phyloP scores from a whole-genome alignment of 768 basidiomycete species.

The Trametes cingulata region DNA sequence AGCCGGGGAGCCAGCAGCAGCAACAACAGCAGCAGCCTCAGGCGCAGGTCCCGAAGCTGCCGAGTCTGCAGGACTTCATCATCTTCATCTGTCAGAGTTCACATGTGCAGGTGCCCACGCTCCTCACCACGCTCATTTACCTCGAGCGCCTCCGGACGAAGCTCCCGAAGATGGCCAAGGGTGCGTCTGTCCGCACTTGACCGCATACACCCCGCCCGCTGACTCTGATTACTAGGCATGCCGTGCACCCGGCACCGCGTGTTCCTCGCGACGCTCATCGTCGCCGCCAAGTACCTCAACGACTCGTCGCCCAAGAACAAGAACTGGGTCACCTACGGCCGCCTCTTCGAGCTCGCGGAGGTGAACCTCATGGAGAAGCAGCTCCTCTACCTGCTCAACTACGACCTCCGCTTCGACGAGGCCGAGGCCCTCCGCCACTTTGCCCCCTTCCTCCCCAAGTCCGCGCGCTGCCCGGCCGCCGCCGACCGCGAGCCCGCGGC shows the following conservation, averaged over 20 bases:
- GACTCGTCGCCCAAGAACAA: conserved; percentile 94
- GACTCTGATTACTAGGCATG: conserved; percentile 54
- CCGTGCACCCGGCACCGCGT: conserved; percentile 93
- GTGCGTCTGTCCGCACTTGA: conserved; percentile 43
- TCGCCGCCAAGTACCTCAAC: conserved; percentile 95
- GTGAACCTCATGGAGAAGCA: conserved; percentile 98
- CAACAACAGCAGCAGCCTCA: conserved; percentile 15
- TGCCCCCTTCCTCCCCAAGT: conserved; percentile 60
- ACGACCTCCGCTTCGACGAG: conserved; percentile 89
- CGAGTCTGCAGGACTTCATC: conserved; percentile 85
- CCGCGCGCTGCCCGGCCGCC: too few species aligned
- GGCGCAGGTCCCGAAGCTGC: conserved; percentile 41
- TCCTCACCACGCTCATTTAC: conserved; percentile 89
- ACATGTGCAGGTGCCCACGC: conserved; percentile 87
- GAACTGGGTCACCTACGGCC: conserved; percentile 85
- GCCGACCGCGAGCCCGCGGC: conserved; percentile 29
- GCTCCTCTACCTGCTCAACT: conserved; percentile 88
- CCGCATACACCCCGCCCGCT: conserved; percentile 11
- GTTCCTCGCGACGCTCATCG: conserved; percentile 94
- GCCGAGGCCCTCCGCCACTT: conserved; percentile 68
- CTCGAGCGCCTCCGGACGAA: conserved; percentile 83
- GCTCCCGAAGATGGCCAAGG: conserved; percentile 82
- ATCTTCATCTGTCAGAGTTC: conserved; percentile 73
- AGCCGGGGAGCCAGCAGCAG: conserved; percentile 24
- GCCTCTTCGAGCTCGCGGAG: conserved; percentile 72